Base-by-base conservation (phyloP, 2,329 filamentous ascomycete species). In the Orbilia brochopaga region DNA sequence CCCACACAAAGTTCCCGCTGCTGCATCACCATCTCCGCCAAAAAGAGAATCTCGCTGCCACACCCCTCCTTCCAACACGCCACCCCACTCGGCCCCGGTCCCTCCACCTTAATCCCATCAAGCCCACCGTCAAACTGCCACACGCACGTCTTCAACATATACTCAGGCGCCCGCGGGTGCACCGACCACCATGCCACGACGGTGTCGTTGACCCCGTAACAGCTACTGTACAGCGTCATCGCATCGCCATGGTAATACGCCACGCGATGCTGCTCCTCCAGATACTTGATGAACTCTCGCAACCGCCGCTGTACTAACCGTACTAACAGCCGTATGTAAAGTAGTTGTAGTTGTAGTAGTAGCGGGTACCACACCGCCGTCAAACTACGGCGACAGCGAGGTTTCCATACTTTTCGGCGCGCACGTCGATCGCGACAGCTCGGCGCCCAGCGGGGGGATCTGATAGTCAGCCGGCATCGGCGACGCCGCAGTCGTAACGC, bases 401-500 rank as follows among this genome's bases (percentile, higher is more conserved):
- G 46, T 51, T 4, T 11, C 11, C 11, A 7, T 23, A 4, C 3
- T 7, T 27, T 42, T 15, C 32, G 52, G 19, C n/a, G 52, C 13
- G 8, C 23, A 44, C 6, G 48, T n/a, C 21, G 48, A 13, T 2
- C 15, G 44, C n/a, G 61, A 46, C 32, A 54, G 37, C 10, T 19
- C 30, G 7, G 42, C 52, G 13, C 46, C 27, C 1, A 58, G 23
- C 37, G 40, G 21, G 7, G 44, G 32, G 17, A 24, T 21, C 8
- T 50, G 27, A 27, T 24, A 30, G 19, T 54, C 61, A 11, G 46
- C 15, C 17, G 56, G 56, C 19, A 53, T 50, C 10, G 69, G 61
- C 8, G 24, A 35, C 27, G 65, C 24, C 13, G 44, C 44, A 42
- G 65, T 61, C 69, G 65, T 66, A 35, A 73, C 56, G n/a, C 56